phyloP scores from a whole-genome alignment of 2,329 filamentous ascomycete species.

The Aspergillus vadensis region DNA sequence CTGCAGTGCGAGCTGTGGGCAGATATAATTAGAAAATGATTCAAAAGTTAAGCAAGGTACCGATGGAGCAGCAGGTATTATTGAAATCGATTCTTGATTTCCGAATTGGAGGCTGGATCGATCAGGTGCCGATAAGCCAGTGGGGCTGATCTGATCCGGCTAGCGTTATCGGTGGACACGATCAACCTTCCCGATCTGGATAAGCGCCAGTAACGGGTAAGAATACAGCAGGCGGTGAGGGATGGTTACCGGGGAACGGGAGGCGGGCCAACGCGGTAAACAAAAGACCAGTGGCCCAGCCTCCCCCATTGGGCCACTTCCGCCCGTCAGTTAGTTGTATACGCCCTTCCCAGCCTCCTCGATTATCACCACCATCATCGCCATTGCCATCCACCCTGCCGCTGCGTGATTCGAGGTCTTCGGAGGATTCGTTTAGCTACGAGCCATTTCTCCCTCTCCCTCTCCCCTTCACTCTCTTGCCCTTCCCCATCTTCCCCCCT shows the following conservation, averaged over 20 bases:
- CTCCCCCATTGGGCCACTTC: slow-evolving; percentile 31
- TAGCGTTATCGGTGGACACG: slow-evolving; percentile 14
- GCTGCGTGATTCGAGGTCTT: slow-evolving; percentile 7
- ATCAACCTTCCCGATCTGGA: no score
- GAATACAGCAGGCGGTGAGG: slow-evolving; percentile 32
- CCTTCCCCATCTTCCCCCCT: slow-evolving; percentile 20
- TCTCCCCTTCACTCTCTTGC: slow-evolving; percentile 20
- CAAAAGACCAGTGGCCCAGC: slow-evolving; percentile 46
- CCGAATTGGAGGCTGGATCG: slow-evolving; percentile 23
- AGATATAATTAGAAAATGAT: background rate
- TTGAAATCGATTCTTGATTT: background rate
- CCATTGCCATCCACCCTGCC: background rate
- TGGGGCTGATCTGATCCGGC: slow-evolving; percentile 10
- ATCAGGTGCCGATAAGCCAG: slow-evolving; percentile 19
- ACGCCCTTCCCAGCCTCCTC: slow-evolving; percentile 41
- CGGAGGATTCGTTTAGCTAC: slow-evolving; percentile 37
- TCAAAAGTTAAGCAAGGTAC: no score
- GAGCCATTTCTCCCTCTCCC: slow-evolving; percentile 29
- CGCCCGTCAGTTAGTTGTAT: background rate
- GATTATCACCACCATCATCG: slow-evolving; percentile 37
- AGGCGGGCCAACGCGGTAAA: slow-evolving; percentile 34
- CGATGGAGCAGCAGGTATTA: no score
- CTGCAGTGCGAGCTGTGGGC: no score
- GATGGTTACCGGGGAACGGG: slow-evolving; percentile 39
- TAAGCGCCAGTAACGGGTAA: background rate